Conservation (phyloP, 1,284 basidiomycete genomes). For the Pisolithus thermaeus region DNA sequence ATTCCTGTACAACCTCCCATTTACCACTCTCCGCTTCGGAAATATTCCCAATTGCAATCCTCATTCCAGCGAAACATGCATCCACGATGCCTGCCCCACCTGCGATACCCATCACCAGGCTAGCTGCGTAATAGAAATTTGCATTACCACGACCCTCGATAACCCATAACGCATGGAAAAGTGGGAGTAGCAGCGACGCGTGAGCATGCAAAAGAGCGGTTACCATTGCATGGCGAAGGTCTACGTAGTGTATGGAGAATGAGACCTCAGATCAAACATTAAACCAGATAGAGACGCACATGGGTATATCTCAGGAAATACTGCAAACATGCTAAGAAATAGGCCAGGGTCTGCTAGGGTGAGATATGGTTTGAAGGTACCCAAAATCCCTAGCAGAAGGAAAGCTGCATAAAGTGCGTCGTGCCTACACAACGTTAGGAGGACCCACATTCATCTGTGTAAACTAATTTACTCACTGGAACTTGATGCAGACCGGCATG, state of each 20-base stretch:
- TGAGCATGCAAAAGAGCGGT: slow-evolving; percentile 83
- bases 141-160: slow-evolving; percentile 92
- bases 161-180: slow-evolving; percentile 93
- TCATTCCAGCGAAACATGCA: slow-evolving; percentile 71
- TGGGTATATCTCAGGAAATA: slow-evolving; percentile 82
- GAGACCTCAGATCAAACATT: slow-evolving; percentile 42
- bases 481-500: slow-evolving; percentile 81
- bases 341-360: slow-evolving; percentile 85
- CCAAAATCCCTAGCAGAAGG: slow-evolving; percentile 72
- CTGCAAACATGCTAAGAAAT: slow-evolving; percentile 72
- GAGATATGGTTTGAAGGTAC: slow-evolving; percentile 90
- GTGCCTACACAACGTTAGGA: slow-evolving; percentile 43
- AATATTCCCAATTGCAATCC: slow-evolving; percentile 58
- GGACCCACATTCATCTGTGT: not conserved
- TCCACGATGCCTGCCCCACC: slow-evolving; percentile 83
- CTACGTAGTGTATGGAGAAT: slow-evolving; percentile 35
- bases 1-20: slow-evolving; percentile 27
- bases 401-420: slow-evolving; percentile 82
- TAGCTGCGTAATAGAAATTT: slow-evolving; percentile 97
- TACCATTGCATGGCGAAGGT: slow-evolving; percentile 83
- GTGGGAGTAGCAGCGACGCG: slow-evolving; percentile 79
- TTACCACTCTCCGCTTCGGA: slow-evolving; percentile 35
- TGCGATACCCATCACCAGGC: slow-evolving; percentile 87
- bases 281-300: slow-evolving; percentile 46
- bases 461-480: slow-evolving; percentile 51